Evolutionary conservation across 257 asterid species (phyloP).

Genomic region (Scutellaria minor): DNA sequence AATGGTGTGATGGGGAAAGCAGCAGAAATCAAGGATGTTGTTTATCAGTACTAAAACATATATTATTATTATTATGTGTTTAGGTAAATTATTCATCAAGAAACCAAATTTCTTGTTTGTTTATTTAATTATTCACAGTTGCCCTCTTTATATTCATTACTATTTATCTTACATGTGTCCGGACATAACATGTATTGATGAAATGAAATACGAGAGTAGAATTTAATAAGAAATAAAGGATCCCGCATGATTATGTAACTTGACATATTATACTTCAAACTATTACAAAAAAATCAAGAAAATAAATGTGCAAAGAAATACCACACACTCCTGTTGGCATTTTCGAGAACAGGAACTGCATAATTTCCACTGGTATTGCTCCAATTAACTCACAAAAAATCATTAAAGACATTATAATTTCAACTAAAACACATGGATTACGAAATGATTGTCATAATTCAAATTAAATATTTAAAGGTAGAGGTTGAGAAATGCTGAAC

Average conservation of each 20-base stretch:
- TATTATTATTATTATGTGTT: neutral
- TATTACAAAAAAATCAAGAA: neutral
- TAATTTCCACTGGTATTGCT: neutral
- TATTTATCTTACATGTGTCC: neutral
- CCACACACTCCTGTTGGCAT: neutral
- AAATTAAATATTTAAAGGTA: slow-evolving; percentile 1
- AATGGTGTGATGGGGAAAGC: slow-evolving; percentile 43
- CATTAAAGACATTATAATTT: too few relatives aligned
- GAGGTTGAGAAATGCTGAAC: slow-evolving; percentile 64
- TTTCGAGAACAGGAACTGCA: neutral
- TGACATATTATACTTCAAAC: too few relatives aligned
- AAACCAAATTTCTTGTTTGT: neutral
- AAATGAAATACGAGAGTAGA: too few relatives aligned
- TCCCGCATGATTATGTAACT: too few relatives aligned
- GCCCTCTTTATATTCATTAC: too few relatives aligned
- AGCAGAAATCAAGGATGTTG: slow-evolving; percentile 36
- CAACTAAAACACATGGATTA: neutral
- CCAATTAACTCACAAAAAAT: too few relatives aligned
- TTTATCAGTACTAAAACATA: slow-evolving; percentile 24
- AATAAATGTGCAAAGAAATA: neutral
- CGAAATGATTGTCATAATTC: neutral
- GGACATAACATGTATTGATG: too few relatives aligned
- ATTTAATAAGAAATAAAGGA: too few relatives aligned
- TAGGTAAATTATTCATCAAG: neutral
- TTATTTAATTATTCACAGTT: too few relatives aligned